Conservation (phyloP, 352 stramenopile species). For the Globisporangium radiosum region DNA sequence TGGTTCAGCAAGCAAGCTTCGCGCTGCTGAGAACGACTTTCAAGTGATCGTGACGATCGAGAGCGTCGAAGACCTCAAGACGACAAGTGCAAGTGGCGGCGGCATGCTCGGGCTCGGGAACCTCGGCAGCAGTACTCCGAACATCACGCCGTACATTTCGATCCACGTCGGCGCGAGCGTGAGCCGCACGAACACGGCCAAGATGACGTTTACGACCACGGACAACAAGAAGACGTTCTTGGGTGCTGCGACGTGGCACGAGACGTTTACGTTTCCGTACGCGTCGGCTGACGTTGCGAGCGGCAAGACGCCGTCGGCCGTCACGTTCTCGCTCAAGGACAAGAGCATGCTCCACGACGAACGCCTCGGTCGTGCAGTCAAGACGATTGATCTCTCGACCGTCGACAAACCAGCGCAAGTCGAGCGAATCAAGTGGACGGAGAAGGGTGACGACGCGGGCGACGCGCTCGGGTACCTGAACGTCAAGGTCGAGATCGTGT, state of each 20-base stretch:
- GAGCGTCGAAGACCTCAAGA: conserved; percentile 45
- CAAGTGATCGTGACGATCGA: conserved; percentile 71
- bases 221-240: conserved; percentile 15
- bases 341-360: conserved; percentile 50
- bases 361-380: conserved; percentile 23
- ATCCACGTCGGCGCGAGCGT: conserved; percentile 64
- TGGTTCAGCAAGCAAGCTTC: conserved; percentile 13
- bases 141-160: conserved; percentile 76
- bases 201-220: conserved; percentile 45
- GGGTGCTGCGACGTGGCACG: conserved; percentile 55
- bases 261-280: conserved; percentile 77
- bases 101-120: conserved; percentile 68
- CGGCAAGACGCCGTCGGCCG: conserved; percentile 5
- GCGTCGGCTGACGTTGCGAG: conserved; percentile 41
- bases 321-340: conserved; percentile 43
- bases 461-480: conserved; percentile 18
- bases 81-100: conserved; percentile 55
- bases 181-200: conserved; percentile 63
- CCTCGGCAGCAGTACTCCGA: conserved; percentile 66
- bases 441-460: conserved; percentile 16
- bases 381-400: conserved; percentile 11
- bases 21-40: conserved; percentile 35
- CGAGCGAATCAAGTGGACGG: conserved; percentile 15
- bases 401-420: neutral
- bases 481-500: conserved; percentile 20